Base-by-base conservation (phyloP, 805 yeast species). In the Danielia reshetovae region DNA sequence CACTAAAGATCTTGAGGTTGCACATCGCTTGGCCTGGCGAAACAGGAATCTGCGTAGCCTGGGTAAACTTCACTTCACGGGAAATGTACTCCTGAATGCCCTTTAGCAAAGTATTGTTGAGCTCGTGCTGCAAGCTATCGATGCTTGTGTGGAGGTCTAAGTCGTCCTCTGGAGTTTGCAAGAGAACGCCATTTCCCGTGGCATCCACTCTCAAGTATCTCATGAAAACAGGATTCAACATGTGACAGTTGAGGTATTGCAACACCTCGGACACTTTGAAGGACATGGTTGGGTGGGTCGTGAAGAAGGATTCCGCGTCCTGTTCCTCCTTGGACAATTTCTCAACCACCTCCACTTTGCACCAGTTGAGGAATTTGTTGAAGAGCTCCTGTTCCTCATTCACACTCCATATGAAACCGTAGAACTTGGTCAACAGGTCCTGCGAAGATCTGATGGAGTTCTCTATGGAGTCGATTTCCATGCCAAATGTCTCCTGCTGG, bases 381-480 rank as follows among this genome's bases (percentile, higher is more conserved):
- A 75, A 74, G 21, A 59, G 46, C 26, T 58, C 56, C 42, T 70
- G 75, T 34, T 73, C 77, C 15, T 64, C 63, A 40, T 72, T 74
- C 18, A 72, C 39, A 16, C 55, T 60, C 61, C 72, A 61, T 30
- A 74, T 62, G 11, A 62, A 51, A 22, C 47, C 54, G 47, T 68
- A 70, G 7, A 62, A 46, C 6, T 35, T 25, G 40, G 66, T 62
- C 28, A 70, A 42, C 12, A 65, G 43, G 11, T 29, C 11, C 24
- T 61, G 54, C 3, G 52, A 52, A 9, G 27, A 27, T 4, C 30
- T 18, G 2, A 52, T 32, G 4, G 51, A 37, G 3, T 24, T 16
- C 10, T 29, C 12, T 7, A 45, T 32, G 4, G 27, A 18, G 2
- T 30, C 31, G n/a, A 35, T 10, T 2, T 32, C 24, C 10, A 46